Evolutionary conservation across 352 stramenopile species (phyloP).

Genomic region (Pseudoperonospora humuli): DNA sequence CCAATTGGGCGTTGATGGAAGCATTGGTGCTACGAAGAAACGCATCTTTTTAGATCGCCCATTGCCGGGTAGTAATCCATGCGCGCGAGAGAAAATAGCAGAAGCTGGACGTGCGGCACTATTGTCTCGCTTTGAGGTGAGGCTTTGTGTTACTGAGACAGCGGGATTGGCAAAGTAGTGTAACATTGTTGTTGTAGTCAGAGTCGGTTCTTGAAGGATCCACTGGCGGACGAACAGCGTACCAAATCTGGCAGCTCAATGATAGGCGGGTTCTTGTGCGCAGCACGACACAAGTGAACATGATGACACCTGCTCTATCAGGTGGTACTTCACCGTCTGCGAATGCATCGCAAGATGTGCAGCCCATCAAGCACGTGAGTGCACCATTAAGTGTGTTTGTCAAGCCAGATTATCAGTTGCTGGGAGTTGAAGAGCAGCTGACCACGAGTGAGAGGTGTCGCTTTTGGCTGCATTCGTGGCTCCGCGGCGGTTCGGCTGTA

Average conservation of each 20-base stretch:
- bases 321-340: background rate
- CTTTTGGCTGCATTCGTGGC: constrained; percentile 75
- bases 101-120: constrained; percentile 19
- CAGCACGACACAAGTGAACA: constrained; percentile 27
- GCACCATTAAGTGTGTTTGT: constrained; percentile 52
- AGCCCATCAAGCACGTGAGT: constrained; percentile 1
- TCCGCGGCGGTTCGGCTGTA: constrained; percentile 53
- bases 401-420: constrained; percentile 54
- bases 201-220: constrained; percentile 20
- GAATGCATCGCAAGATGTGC: constrained; percentile 1
- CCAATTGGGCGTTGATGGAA: constrained; percentile 24
- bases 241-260: constrained; percentile 63
- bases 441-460: constrained; percentile 47
- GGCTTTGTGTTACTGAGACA: background rate
- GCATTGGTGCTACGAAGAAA: constrained; percentile 25
- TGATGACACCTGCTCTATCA: background rate
- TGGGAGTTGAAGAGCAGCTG: constrained; percentile 49
- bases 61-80: constrained; percentile 19
- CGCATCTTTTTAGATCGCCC: constrained; percentile 53
- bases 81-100: constrained; percentile 28
- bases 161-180: background rate
- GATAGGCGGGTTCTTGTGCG: constrained; percentile 54
- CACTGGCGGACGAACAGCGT: constrained; percentile 25
- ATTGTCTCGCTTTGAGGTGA: constrained; percentile 27
- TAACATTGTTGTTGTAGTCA: constrained; percentile 5